phyloP scores from a whole-genome alignment of 495 filamentous ascomycete species.

The Hyphodiscus hymeniophilus region DNA sequence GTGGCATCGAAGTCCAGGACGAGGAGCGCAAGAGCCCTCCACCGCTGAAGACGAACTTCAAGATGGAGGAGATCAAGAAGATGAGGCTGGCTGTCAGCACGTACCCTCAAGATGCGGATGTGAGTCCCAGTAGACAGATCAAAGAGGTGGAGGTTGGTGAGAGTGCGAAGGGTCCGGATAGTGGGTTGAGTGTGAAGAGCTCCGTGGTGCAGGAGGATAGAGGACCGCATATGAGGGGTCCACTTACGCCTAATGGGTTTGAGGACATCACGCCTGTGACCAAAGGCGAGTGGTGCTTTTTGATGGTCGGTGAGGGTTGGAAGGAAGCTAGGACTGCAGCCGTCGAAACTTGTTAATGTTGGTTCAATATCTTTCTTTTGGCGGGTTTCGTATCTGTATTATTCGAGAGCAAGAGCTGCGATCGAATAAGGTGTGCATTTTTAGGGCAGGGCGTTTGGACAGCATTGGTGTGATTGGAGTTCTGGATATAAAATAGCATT shows the following conservation, averaged over 20 bases:
- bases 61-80: conserved; percentile 4
- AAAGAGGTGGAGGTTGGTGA: conserved; percentile 13
- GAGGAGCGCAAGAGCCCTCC: conserved; percentile 6
- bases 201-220: conserved; percentile 11
- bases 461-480: too few species aligned
- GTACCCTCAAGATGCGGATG: not conserved
- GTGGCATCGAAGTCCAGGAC: conserved; percentile 27
- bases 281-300: conserved; percentile 44
- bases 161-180: conserved; percentile 18
- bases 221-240: conserved; percentile 16
- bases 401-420: conserved; percentile 21
- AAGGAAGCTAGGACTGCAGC: conserved; percentile 26
- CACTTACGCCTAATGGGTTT: conserved; percentile 42
- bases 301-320: conserved; percentile 37
- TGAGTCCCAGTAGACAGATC: not conserved
- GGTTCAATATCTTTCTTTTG: not conserved
- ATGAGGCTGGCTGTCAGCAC: not conserved
- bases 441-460: too few species aligned
- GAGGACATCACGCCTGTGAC: conserved; percentile 48
- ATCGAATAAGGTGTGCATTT: conserved; percentile 2
- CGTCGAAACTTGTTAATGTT: conserved; percentile 31
- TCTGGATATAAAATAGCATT: too few species aligned
- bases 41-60: conserved; percentile 14
- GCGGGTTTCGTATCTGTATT: not conserved
- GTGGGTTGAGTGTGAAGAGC: not conserved